Conservation (phyloP, 2,329 filamentous ascomycete species). For the Coniochaeta hoffmannii region DNA sequence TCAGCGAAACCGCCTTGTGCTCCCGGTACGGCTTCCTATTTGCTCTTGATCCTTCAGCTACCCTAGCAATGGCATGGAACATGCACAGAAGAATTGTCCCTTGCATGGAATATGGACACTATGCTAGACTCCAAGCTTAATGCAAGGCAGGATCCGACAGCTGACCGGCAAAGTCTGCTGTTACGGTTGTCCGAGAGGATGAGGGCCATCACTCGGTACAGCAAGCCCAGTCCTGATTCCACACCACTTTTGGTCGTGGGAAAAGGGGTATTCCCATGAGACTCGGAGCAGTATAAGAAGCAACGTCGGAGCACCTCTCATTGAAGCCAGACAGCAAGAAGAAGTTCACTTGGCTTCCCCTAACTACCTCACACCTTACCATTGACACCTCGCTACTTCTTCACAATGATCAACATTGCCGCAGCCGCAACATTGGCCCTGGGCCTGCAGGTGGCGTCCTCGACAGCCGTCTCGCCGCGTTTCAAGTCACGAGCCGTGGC, state of each 20-base stretch:
- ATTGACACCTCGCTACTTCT: background rate
- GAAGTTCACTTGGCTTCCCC: no score
- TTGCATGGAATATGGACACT: background rate
- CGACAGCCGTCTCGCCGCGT: background rate
- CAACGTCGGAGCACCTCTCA: background rate
- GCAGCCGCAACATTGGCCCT: background rate
- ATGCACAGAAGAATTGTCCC: background rate
- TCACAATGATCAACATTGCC: background rate
- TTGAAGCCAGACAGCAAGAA: no score
- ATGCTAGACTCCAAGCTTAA: no score
- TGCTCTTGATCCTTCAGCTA: background rate
- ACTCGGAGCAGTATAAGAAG: background rate
- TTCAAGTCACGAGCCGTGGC: background rate
- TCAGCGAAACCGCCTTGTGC: background rate
- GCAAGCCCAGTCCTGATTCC: no score
- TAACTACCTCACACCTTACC: no score
- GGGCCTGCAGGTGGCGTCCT: background rate
- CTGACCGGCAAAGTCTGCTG: no score
- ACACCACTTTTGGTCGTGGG: no score
- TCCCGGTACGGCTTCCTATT: background rate
- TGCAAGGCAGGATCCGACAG: no score
- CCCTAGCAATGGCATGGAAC: background rate
- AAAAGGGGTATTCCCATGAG: no score
- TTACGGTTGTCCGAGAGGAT: no score
- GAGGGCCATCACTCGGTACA: no score